Base-by-base conservation (phyloP, 2,329 filamentous ascomycete genomes). In the Fusarium sambucinum region DNA sequence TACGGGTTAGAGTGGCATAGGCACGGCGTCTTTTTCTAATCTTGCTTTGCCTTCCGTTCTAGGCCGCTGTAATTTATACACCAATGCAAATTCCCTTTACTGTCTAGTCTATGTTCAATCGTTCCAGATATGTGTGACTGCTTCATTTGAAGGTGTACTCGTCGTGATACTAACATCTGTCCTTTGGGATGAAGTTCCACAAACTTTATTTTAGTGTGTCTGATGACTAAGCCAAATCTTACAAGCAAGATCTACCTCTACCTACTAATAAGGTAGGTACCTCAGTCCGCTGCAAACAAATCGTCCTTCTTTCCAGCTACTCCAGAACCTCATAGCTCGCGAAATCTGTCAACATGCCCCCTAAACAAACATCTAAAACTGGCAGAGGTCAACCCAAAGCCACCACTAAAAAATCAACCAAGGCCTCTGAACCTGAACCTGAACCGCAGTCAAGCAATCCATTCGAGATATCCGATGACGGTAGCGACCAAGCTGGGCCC, bases 1-100 rank as follows among this genome's bases (percentile, higher is more conserved):
- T 78, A 78, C 79, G 79, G 79, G 77, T 81, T 82, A 82, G 81
- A 83, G 78, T 81, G 81, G 81, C 80, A 81, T 82, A 78, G 80
- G 80, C 80, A 81, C 78, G 80, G 80, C 80, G 80, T 81, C 79
- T 78, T 80, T 76, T 76, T 78, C 71, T 75, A 75, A 78, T 79
- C 72, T 78, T 80, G 80, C 78, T 80, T 74, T 81, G 80, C 79
- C 80, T 77, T 79, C 79, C 79, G 78, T 80, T 81, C 80, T 81
- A 81, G 78, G 80, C 84, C 85, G 84, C 82, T 88, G 86, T 88
- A 88, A 87, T 87, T 85, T 87, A 87, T 86, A 86, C 80, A 84
- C 81, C 80, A 83, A 84, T 80, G 84, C 84, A 85, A 85, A 84
- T 86, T 83, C 82, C 81, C 77, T 80, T 80, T 77, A 73, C 74